Evolutionary conservation across 257 asterid species (phyloP), one percentile per base, ranked within the genome.

Genomic region (Scutellaria baicalensis): DNA sequence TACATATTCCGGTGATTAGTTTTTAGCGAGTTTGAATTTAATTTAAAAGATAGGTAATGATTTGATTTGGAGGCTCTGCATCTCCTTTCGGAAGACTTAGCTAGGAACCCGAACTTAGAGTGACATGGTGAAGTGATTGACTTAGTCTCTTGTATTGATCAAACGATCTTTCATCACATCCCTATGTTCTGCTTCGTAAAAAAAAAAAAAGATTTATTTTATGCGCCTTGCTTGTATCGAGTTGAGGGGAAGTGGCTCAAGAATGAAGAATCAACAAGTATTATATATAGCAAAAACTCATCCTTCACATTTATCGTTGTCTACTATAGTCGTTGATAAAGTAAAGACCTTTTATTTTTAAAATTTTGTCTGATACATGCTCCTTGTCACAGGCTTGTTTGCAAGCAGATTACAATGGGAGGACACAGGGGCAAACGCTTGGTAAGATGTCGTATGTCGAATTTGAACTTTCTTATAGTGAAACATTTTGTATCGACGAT

Each of bases 331-430:
- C 35, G 23, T 20, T 59, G 62, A 54, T 59, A 42, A 40, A 20
- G 9, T 2, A 2, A n/a, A n/a, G 31, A 43, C 50, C 31, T 50
- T 27, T 50, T 3, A 0, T 0, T 33, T 21, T 9, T 17, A 13
- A 10, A 52, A 17, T 5, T 50, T 18, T 17, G 14, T 55, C 13
- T 58, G 50, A 13, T 12, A 51, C 35, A 23, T 63, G 36, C 66
- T n/a, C 36, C 18, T 56, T 36, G 38, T 35, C 59, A 71, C 88
- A 88, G 97, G 33, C 84, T 90, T 9, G 89, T 86, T 27, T 88
- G 96, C 89, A 91, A 86, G 85, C 92, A 88, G 83, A 88, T 91
- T 64, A 51, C 69, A 54, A 64, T 85, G 84, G 97, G 97, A 78
- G 97, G 97, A 6, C 96, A 75, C 51, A 75, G 89, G 71, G 95